Evolutionary conservation across 73 alveolate species (phyloP), one percentile per base, ranked within the genome.

Genomic region (Uronychia setigera): DNA sequence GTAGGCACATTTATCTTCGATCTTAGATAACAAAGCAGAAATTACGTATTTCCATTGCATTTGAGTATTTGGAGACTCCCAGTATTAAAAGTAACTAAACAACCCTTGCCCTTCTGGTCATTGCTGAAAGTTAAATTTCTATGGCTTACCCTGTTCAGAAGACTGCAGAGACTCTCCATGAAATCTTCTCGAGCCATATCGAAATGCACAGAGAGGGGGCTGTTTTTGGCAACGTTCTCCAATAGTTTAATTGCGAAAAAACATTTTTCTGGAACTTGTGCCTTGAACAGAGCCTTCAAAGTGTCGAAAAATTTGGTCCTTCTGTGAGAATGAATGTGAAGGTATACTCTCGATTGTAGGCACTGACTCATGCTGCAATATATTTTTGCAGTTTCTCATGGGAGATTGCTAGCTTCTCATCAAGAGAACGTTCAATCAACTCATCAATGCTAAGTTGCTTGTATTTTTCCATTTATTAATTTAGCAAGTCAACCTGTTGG

Each of bases 31-130:
- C 32, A 26, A 29, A 31, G 27, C 59, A 29, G 46, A 1, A 28
- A 9, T 26, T 28, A 32, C 28, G 59, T 26, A 31, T 76, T 76
- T 76, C 59, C 67, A 46, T 19, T 46, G 67, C 67, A 46, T 46
- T 46, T 46, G 19, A 19, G 67, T 46, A 5, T 46, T 46, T 5
- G 5, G 67, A 46, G 67, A 46, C 19, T 46, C 67, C n/a, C 5
- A 46, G 67, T 46, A 46, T 19, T 46, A 19, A 19, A 46, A 46
- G 19, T 46, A 46, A 19, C n/a, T 11, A 19, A 46, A 46, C n/a
- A 46, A 19, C 67, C 67, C 67, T 46, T 46, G 67, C n/a, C 67
- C 67, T 46, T 46, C 67, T 46, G 67, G 67, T 46, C 67, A 11
- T 46, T 46, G 67, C 67, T 46, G 67, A 46, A 46, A 19, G n/a